These are phyloP conservation scores for Dacryopinax primogenitus DNA, from an alignment of 768 basidiomycete species.

Conservation along the genomic window DNA sequence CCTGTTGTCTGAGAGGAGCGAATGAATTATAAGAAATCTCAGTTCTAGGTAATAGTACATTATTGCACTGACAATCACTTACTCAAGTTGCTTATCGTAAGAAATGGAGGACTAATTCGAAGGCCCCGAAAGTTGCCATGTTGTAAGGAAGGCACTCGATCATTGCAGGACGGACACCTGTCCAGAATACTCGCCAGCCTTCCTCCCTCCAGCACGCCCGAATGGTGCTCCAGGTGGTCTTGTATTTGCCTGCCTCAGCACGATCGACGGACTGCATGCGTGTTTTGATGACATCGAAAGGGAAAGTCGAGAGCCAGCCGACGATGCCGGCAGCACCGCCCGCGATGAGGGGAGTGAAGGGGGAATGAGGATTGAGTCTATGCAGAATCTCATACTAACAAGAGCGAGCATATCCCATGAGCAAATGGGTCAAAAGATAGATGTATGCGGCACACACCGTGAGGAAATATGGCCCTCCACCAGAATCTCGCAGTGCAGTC, in stretches of 20 bases:
- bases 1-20: not conserved
- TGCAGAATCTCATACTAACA: not conserved
- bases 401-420: not conserved
- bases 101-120: constrained; percentile 33
- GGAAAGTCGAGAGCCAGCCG: constrained; percentile 74
- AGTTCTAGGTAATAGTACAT: not conserved
- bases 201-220: constrained; percentile 48
- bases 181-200: constrained; percentile 57
- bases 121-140: constrained; percentile 66
- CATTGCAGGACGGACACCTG: constrained; percentile 66
- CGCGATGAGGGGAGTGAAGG: constrained; percentile 41
- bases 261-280: constrained; percentile 50
- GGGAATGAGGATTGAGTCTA: not conserved
- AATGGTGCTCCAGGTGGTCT: constrained; percentile 41
- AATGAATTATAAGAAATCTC: not conserved
- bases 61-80: not conserved
- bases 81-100: not conserved
- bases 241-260: constrained; percentile 28
- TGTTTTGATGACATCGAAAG: constrained; percentile 82
- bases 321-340: constrained; percentile 68
- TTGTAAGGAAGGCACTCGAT: constrained; percentile 51
- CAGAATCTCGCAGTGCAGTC: constrained; percentile 64
- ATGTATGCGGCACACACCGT: constrained; percentile 40
- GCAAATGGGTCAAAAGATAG: constrained; percentile 7
- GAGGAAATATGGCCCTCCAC: constrained; percentile 77